Conservation (phyloP, 352 stramenopile genomes). For the Phytophthora hybrid region DNA sequence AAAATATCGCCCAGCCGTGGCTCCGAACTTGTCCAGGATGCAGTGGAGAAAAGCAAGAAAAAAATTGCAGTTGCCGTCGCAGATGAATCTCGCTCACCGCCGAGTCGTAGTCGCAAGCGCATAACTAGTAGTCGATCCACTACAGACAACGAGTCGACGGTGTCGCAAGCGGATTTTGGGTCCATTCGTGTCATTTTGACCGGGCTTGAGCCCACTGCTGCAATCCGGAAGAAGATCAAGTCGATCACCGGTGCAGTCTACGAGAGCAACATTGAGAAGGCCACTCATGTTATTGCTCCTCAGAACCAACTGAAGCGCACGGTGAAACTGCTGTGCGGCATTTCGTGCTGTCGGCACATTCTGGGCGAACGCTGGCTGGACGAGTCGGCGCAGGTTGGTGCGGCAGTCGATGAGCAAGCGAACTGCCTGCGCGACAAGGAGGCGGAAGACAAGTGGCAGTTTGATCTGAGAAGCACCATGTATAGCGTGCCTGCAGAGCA, state of each 20-base stretch:
- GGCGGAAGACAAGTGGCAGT: constrained; percentile 62
- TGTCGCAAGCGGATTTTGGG: constrained; percentile 21
- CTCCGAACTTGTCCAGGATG: background rate
- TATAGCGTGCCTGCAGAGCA: constrained; percentile 40
- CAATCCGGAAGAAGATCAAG: constrained; percentile 55
- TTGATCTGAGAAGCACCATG: constrained; percentile 57
- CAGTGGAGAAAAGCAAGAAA: background rate
- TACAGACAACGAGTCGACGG: constrained; percentile 24
- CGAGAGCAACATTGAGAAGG: constrained; percentile 52
- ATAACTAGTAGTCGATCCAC: constrained; percentile 13
- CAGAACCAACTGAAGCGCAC: constrained; percentile 58
- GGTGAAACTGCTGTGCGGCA: constrained; percentile 66
- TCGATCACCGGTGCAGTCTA: constrained; percentile 51
- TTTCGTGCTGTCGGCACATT: constrained; percentile 64
- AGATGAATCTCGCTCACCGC: background rate
- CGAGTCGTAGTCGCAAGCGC: constrained; percentile 21
- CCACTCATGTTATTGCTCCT: constrained; percentile 61
- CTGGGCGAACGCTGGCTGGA: constrained; percentile 57
- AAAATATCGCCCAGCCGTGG: background rate
- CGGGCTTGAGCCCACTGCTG: constrained; percentile 48
- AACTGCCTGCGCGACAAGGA: constrained; percentile 52
- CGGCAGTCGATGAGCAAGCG: constrained; percentile 42
- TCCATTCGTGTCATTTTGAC: constrained; percentile 58
- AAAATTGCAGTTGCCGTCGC: background rate
- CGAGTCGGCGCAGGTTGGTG: constrained; percentile 44